Evolutionary conservation across 805 yeast species (phyloP).

Genomic region (Wickerhamiella kurtzmanii): DNA sequence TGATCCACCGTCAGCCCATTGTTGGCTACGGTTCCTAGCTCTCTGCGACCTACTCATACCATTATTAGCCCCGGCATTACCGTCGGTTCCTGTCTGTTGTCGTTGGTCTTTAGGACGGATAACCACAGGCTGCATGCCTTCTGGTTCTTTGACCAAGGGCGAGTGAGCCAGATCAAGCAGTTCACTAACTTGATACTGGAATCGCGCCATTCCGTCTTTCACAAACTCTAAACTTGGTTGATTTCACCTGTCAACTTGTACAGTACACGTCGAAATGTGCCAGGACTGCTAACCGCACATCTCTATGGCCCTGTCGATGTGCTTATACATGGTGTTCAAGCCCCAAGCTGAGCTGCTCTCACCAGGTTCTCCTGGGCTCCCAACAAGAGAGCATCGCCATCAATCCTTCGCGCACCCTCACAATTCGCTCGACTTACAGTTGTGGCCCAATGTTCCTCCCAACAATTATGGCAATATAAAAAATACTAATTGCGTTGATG

Average conservation of each 20-base stretch:
- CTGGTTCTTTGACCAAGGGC: slow-evolving; percentile 18
- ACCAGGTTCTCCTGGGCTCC: no score
- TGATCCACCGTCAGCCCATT: background rate
- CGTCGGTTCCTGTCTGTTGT: background rate
- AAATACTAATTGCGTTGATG: no score
- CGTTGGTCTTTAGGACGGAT: slow-evolving; percentile 1
- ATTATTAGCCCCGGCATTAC: slow-evolving; percentile 1
- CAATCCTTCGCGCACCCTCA: no score
- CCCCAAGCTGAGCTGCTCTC: no score
- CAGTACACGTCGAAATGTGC: background rate
- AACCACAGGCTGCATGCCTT: slow-evolving; percentile 4
- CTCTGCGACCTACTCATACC: background rate
- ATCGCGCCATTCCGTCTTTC: background rate
- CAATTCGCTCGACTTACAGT: no score
- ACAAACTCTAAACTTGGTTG: background rate
- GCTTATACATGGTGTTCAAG: no score
- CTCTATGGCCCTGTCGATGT: background rate
- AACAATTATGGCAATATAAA: no score
- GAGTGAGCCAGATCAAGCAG: slow-evolving; percentile 18
- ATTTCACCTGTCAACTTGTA: background rate
- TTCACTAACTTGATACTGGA: slow-evolving; percentile 13
- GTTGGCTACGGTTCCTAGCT: background rate
- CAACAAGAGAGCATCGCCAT: no score
- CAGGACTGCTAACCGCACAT: background rate
- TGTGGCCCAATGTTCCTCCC: no score